Evolutionary conservation across 2,329 filamentous ascomycete genomes (phyloP), one percentile per base, ranked within the genome.

Genomic region (Xylaria polymorpha): DNA sequence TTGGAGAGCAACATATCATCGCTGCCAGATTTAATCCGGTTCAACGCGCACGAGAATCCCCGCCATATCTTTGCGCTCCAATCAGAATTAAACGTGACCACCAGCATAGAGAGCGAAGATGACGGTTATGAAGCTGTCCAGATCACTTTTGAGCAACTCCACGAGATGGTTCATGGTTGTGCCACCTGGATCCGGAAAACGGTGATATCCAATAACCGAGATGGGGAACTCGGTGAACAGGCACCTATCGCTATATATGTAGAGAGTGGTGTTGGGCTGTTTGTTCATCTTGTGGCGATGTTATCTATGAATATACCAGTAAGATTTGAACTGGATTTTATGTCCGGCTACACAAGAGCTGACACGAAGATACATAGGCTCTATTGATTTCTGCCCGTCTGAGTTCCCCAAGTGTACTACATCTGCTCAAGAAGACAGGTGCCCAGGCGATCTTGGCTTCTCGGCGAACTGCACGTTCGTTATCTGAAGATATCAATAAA

Each of bases 321-420:
- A 59, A 41, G 41, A n/a, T 2, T n/a, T 7, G 15, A 43, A 15
- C 3, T n/a, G 43, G 20, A 32, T 2, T 22, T 18, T 1, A 18
- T 25, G 6, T 9, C 3, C 4, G 2, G 14, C 15, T 25, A 2
- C 10, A 0, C 1, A 39, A 39, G 22, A 18, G 22, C 58, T 61
- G 9, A 61, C 58, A 61, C 3, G 37, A 39, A 3, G 12, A 43
- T 10, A 46, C 22, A 32, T 63, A 69, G 67, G 67, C 44, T 14
- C 43, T 69, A 22, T 58, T 77, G 8, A 68, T 77, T 15, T 77
- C 76, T 0, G 72, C 74, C 18, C 66, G 76, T 29, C 66, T 77
- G 3, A 72, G 69, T 35, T 41, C 44, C 8, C 37, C 63, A 22
- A 66, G 63, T 39, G 59, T 69, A 37, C 37, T 51, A 14, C 67